phyloP scores from a whole-genome alignment of 768 basidiomycete genomes.

The Galerina marginata region DNA sequence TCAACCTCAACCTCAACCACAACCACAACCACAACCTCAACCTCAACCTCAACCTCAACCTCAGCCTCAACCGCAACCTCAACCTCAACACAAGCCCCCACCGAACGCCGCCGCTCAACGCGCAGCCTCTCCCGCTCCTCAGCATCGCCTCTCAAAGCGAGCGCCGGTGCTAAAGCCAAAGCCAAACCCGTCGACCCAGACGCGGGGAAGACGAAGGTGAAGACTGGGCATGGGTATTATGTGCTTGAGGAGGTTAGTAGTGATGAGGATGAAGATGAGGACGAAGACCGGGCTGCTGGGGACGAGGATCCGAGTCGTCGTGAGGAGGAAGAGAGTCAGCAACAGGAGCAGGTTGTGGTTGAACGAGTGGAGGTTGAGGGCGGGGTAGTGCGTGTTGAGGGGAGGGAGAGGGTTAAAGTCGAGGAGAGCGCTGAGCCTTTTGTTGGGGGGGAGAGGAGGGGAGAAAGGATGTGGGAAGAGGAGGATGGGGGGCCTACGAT shows the following conservation, averaged over 20 bases:
- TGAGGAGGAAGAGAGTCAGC: constrained; percentile 16
- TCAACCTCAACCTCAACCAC: no score
- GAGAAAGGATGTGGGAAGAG: neutral
- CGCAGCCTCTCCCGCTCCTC: neutral
- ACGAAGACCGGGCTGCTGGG: no score
- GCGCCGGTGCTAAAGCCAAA: neutral
- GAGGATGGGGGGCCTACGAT: constrained; percentile 47
- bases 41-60: neutral
- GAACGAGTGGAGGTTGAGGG: neutral
- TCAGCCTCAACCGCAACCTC: neutral
- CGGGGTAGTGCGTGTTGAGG: no score
- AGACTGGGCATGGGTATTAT: constrained; percentile 32
- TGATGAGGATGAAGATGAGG: constrained; percentile 19
- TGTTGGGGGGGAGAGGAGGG: neutral
- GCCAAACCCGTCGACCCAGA: constrained; percentile 4
- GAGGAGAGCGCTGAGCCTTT: neutral
- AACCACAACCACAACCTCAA: constrained; percentile 2
- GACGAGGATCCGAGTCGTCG: no score
- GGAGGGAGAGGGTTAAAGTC: no score
- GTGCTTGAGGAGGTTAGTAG: constrained; percentile 30
- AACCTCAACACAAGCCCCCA: neutral
- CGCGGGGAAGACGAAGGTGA: constrained; percentile 22
- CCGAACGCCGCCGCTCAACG: constrained; percentile 11
- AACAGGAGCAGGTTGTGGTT: neutral
- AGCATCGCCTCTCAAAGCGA: neutral